These are phyloP conservation scores for Alternaria burnsii DNA, from an alignment of 2,329 filamentous ascomycete genomes.

Conservation along the genomic window DNA sequence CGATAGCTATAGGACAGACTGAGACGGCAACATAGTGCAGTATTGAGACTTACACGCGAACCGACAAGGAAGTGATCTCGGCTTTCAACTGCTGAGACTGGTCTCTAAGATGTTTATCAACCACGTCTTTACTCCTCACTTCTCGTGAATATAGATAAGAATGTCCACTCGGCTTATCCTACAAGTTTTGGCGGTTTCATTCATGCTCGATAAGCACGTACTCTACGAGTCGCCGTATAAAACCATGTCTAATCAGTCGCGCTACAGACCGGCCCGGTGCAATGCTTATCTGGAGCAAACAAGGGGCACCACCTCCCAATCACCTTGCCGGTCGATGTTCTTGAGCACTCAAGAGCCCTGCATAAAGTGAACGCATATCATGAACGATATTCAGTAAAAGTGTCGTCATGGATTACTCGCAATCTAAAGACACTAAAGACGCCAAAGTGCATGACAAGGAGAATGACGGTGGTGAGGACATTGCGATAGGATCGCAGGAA, in stretches of 20 bases:
- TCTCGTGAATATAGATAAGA: not conserved
- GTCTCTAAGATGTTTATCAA: not conserved
- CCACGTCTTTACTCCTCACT: not conserved
- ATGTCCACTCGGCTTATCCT: not conserved
- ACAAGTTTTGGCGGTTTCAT: not conserved
- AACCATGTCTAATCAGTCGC: constrained; percentile 1
- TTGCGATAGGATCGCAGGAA: constrained; percentile 10
- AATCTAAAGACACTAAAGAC: constrained; percentile 7
- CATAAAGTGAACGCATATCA: not conserved
- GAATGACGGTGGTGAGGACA: not conserved
- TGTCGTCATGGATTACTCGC: constrained; percentile 5
- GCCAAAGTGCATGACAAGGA: not conserved
- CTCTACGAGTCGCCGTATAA: not conserved
- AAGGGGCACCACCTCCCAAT: constrained; percentile 1
- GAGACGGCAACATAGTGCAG: not conserved
- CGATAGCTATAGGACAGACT: not conserved
- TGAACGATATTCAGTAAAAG: not conserved
- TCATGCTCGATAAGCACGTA: not conserved
- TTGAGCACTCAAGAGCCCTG: not conserved
- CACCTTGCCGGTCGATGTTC: not conserved
- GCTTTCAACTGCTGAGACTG: not conserved
- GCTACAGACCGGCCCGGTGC: constrained; percentile 13
- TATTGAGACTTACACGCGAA: not conserved
- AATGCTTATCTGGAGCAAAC: constrained; percentile 7
- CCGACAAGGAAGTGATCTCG: not conserved